Evolutionary conservation across 2,329 filamentous ascomycete species (phyloP).

Genomic region (Nemania serpens): DNA sequence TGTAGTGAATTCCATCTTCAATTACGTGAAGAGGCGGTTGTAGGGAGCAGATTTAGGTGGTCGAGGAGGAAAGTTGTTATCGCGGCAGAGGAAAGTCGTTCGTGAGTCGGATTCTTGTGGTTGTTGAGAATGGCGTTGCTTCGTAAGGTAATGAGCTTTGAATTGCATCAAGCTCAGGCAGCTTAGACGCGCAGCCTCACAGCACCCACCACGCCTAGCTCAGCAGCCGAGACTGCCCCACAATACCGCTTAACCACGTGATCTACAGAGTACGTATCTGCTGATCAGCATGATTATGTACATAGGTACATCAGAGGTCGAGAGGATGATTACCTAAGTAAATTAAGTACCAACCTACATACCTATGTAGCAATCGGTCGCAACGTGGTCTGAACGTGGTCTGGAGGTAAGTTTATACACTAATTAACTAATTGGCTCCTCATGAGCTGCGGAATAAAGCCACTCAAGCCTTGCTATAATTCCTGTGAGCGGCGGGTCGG

Average conservation of each 20-base stretch:
- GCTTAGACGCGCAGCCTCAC: slow-evolving; percentile 41
- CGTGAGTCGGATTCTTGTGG: neutral
- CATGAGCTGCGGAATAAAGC: too few relatives aligned
- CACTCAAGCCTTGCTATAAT: neutral
- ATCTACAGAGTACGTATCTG: neutral
- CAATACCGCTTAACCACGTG: slow-evolving; percentile 14
- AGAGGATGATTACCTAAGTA: too few relatives aligned
- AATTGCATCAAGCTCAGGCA: slow-evolving; percentile 35
- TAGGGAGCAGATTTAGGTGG: neutral
- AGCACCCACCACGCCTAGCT: slow-evolving; percentile 14
- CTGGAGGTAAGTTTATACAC: too few relatives aligned
- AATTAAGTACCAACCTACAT: too few relatives aligned
- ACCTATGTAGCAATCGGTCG: too few relatives aligned
- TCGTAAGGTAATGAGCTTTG: slow-evolving; percentile 12
- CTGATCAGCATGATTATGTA: too few relatives aligned
- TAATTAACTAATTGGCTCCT: too few relatives aligned
- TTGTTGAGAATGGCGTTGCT: slow-evolving; percentile 5
- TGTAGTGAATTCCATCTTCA: slow-evolving; percentile 65
- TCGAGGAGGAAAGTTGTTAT: slow-evolving; percentile 16
- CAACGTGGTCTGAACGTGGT: too few relatives aligned
- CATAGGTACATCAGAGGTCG: too few relatives aligned
- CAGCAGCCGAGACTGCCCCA: slow-evolving; percentile 18
- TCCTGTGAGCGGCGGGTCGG: neutral
- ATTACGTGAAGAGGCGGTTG: neutral
- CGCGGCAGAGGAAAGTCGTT: neutral